Base-by-base conservation (phyloP, 257 asterid species). In the Solanum pennellii region DNA sequence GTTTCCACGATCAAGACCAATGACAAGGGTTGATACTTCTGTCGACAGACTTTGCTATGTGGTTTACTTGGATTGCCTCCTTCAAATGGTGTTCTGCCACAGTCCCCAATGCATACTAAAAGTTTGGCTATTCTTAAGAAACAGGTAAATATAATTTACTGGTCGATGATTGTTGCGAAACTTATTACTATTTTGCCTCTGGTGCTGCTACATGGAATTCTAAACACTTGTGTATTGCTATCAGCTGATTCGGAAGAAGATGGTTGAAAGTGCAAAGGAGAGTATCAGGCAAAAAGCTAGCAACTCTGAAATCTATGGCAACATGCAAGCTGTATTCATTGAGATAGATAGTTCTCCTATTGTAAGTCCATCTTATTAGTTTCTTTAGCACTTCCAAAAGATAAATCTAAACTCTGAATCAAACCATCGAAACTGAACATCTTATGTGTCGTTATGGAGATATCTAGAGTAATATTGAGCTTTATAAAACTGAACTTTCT, bases 21-120 rank as follows among this genome's bases (percentile, higher is more conserved):
- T 31, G 35, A 82, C 29, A 35, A 31, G 35, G 37, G 60, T 49
- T n/a, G 62, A 4, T 33, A 10, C 52, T 27, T 75, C 56, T 44
- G 33, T 42, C 42, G n/a, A 23, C 85, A 94, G 97, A 94, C 95
- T 29, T 84, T 94, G 86, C 88, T 94, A 3, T 94, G 97, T 82
- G 97, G 95, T 27, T 75, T 94, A 87, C 79, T 92, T 31, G 97
- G 94, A 31, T 84, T 94, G 71, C 97, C 95, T 45, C 97, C 97
- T 89, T 92, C 95, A 18, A 94, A 94, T 84, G 97, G 97, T 15
- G 97, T 94, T 42, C 87, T 94, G 80, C 97, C 95, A 0, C 95
- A 94, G 68, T 94, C 97, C 44, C 95, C 97, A 25, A 93, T 93
- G 97, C 97, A 93, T 47, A 92, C 94, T 1, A 94, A 88, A 68